Base-by-base conservation (phyloP, 2,329 filamentous ascomycete species). In the Botrytis hyacinthi region DNA sequence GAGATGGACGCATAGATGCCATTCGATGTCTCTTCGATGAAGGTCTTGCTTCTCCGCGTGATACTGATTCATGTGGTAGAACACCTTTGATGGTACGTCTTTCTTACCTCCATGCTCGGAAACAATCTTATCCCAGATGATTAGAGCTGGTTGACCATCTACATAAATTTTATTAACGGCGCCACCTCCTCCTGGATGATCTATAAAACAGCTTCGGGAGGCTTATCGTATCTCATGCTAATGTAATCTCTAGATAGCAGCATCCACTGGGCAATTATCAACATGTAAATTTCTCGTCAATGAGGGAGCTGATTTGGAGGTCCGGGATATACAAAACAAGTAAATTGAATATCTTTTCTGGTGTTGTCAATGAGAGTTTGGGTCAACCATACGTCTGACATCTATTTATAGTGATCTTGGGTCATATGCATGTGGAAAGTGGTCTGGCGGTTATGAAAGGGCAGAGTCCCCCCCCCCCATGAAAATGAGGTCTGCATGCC, bases 401-500 rank as follows among this genome's bases (percentile, higher is more conserved):
- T 2, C 1, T 35, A 2, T 12, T 22, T 5, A 35, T 12, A 60
- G 57, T 35, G 20, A 35, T 60, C 57, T 60, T 26, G 32, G 18
- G 5, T 12, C 32, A 12, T 10, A 37, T 26, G 57, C 20, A n/a
- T 51, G 48, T 51, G 48, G 48, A 51, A 51, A 5, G 12, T n/a
- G 48, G 48, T 3, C 5, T 14, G 5, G 1, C 10, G 1, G 3
- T 51, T 0, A n/a, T 14, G 10, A 14, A n/a, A 51, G 26, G 3
- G 12, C 4, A 12, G 26, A n/a, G 26, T 14, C 14, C 46, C 22
- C 22, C n/a, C 3, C 4, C 20, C 22, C 18, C 2, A 8, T 20
- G 1, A 60, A 3, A 60, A 35, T 22, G 20, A 7, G 46, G 22
- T 10, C 57, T 14, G 2, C 0, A 32, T 35, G 8, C 32, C 32